phyloP scores from a whole-genome alignment of 495 filamentous ascomycete species.

The Penicillium odoratum region DNA sequence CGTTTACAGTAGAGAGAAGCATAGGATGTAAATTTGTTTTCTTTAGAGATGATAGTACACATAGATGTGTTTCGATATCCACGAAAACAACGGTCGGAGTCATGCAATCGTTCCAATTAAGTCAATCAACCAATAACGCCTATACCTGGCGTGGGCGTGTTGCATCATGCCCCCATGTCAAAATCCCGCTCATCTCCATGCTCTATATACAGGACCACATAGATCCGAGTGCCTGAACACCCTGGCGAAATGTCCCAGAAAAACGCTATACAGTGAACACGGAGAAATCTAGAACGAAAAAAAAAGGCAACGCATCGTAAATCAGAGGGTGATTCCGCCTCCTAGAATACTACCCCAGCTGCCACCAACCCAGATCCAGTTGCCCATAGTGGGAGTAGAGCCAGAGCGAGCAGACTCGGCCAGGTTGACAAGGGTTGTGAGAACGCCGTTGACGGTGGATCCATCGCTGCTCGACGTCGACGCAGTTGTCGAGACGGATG shows the following conservation, averaged over 20 bases:
- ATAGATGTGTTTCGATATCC: neutral
- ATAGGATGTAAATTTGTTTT: neutral
- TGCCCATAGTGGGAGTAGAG: constrained; percentile 39
- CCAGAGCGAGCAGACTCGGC: constrained; percentile 39
- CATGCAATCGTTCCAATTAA: constrained; percentile 4
- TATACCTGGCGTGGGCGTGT: neutral
- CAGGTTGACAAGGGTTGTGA: constrained; percentile 41
- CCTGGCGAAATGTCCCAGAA: constrained; percentile 3
- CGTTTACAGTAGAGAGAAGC: neutral
- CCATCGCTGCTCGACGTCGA: constrained; percentile 28
- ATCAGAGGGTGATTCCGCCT: constrained; percentile 38
- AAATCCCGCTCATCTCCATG: constrained; percentile 15
- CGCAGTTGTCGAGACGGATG: constrained; percentile 28
- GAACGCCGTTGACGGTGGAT: constrained; percentile 38
- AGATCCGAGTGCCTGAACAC: neutral
- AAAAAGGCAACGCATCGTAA: neutral
- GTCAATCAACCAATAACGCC: constrained; percentile 12
- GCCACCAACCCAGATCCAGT: constrained; percentile 52
- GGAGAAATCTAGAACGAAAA: constrained; percentile 6
- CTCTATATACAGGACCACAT: constrained; percentile 20
- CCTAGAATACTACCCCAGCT: constrained; percentile 45
- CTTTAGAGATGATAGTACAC: neutral
- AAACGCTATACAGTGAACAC: constrained; percentile 22
- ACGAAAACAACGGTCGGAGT: neutral
- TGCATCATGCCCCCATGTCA: neutral